Evolutionary conservation across 768 basidiomycete species (phyloP), one percentile per base, ranked within the genome.

Genomic region (Clavaria fumosa): DNA sequence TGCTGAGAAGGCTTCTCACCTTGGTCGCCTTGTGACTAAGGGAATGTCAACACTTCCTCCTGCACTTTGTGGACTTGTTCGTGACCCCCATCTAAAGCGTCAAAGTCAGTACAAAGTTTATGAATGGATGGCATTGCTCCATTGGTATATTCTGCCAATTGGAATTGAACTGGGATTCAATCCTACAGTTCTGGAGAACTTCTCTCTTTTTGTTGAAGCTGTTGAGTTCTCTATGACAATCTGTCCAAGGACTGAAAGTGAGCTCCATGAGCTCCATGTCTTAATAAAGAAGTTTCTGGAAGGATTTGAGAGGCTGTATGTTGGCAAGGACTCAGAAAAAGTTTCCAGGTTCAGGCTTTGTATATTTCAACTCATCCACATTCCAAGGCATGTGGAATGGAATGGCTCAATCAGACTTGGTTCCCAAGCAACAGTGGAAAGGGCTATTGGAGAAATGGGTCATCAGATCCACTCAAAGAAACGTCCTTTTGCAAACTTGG

Each of bases 31-130:
- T 14, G 40, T 57, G 19, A 24, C 39, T 17, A 18, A 28, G 4
- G 55, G 51, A 14, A 53, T 52, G 43, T 20, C 31, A 27, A 55
- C 53, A 7, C 45, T 60, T 18, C 57, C 57, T n/a, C 51, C 57
- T 20, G 31, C 45, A 14, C 57, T 58, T 34, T 54, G 49, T 49
- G 55, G 57, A 5, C 50, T 51, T 21, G 27, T 58, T 5, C 37
- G 52, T 2, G 43, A 59, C 45, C 47, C 50, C 3, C 32, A 47
- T 45, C 45, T 58, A 3, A 60, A 60, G 35, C 42, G 54, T 9
- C 55, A 60, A 17, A 59, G 56, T 35, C 57, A 58, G 36, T 59
- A 58, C 40, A 60, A 59, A 37, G 47, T 52, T 0, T 60, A 52
- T 43, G 54, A 57, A 45, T 59, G 53, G 53, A 60, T 58, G 54